Evolutionary conservation across 2,329 filamentous ascomycete species (phyloP).

Genomic region (Aspergillus vadensis): DNA sequence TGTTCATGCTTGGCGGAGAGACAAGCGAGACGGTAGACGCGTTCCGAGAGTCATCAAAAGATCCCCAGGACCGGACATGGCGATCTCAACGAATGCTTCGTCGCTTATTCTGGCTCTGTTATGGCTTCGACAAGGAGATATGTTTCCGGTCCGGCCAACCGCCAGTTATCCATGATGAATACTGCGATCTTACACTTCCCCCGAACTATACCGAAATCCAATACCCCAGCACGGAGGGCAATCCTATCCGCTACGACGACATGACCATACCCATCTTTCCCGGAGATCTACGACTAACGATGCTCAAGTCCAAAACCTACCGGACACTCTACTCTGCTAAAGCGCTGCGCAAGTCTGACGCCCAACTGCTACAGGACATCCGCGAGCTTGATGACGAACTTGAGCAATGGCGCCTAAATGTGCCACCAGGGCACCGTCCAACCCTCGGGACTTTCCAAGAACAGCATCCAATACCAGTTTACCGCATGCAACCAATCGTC

Average conservation of each 20-base stretch:
- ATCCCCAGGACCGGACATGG: not conserved
- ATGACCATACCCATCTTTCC: constrained; percentile 34
- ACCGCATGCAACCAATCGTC: constrained; percentile 44
- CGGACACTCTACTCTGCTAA: constrained; percentile 49
- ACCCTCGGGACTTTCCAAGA: constrained; percentile 38
- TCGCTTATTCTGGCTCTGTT: constrained; percentile 54
- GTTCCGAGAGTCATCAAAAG: not conserved
- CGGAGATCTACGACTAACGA: constrained; percentile 46
- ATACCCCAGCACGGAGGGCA: not conserved
- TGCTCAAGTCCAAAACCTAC: constrained; percentile 52
- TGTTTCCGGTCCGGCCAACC: constrained; percentile 52
- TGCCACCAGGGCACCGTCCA: constrained; percentile 46
- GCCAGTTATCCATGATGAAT: constrained; percentile 49
- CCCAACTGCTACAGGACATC: constrained; percentile 52
- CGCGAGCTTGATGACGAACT: constrained; percentile 56
- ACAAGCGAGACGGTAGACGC: not conserved
- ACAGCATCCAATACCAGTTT: constrained; percentile 15
- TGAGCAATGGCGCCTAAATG: constrained; percentile 49
- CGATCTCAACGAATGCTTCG: constrained; percentile 19
- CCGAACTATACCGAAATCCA: constrained; percentile 1
- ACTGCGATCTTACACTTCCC: constrained; percentile 52
- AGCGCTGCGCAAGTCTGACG: constrained; percentile 49
- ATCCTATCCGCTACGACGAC: not conserved
- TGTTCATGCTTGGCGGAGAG: constrained; percentile 2
- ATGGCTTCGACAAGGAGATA: constrained; percentile 54